phyloP scores from a whole-genome alignment of 2,329 filamentous ascomycete species.

The Cladosporium austrohemisphaericum region DNA sequence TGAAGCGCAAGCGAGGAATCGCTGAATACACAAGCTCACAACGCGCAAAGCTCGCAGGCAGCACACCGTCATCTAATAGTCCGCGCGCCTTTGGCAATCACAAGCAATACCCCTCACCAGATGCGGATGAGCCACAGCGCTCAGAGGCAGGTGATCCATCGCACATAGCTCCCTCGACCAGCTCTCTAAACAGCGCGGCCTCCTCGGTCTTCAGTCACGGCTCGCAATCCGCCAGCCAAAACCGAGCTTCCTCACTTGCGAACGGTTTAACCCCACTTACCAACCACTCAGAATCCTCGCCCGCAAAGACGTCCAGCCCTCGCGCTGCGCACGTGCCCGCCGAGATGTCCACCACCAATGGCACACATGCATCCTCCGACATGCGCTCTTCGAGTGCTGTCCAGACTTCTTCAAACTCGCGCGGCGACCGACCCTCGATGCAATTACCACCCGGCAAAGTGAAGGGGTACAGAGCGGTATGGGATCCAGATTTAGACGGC shows the following conservation, averaged over 20 bases:
- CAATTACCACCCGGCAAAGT: slow-evolving; percentile 45
- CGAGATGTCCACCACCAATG: slow-evolving; percentile 27
- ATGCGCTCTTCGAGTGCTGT: slow-evolving; percentile 26
- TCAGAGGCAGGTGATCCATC: slow-evolving; percentile 59
- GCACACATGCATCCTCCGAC: slow-evolving; percentile 22
- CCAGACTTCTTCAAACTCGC: slow-evolving; percentile 42
- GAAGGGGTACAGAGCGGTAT: slow-evolving; percentile 57
- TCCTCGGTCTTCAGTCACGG: slow-evolving; percentile 67
- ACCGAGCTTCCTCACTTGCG: slow-evolving; percentile 51
- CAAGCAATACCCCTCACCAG: slow-evolving; percentile 29
- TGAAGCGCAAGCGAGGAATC: slow-evolving; percentile 27
- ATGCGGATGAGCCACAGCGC: slow-evolving; percentile 26
- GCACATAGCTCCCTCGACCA: slow-evolving; percentile 68
- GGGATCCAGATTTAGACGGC: slow-evolving; percentile 61
- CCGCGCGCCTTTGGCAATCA: slow-evolving; percentile 10
- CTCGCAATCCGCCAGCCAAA: slow-evolving; percentile 51
- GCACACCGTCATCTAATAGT: slow-evolving; percentile 10
- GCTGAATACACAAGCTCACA: slow-evolving; percentile 16
- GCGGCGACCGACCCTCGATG: slow-evolving; percentile 42
- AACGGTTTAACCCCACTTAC: slow-evolving; percentile 63
- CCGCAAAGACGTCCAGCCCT: slow-evolving; percentile 56
- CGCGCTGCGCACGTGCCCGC: slow-evolving; percentile 24
- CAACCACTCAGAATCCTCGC: slow-evolving; percentile 60
- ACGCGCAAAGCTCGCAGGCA: slow-evolving; percentile 15
- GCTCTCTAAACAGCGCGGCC: slow-evolving; percentile 65